Base-by-base conservation (phyloP, 2,329 filamentous ascomycete genomes). In the Claviceps arundinis region DNA sequence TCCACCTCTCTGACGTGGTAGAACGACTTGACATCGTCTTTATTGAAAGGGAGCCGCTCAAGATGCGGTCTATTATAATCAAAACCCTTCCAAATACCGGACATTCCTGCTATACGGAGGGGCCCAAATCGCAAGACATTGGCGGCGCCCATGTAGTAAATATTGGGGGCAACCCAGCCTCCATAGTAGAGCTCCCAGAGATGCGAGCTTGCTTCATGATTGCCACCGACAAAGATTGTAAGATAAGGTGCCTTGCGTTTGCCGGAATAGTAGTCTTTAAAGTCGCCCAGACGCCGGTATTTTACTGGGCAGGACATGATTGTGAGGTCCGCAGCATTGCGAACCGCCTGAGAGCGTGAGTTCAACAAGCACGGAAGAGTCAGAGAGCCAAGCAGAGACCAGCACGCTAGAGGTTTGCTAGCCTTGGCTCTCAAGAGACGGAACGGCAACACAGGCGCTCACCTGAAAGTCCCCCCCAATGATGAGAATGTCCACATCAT, bases 391-490 rank as follows among this genome's bases (percentile, higher is more conserved):
- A n/a, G 17, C 5, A n/a, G 14, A 41, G 7, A 16, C 26, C 26
- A 26, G 26, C 26, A 30, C 26, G 26, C 26, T 30, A 3, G 16
- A 30, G 3, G 26, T 11, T 16, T 24, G 47, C 13, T n/a, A 11
- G 30, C 19, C 3, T 13, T 14, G 19, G 34, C 46, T 46, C 9
- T 3, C n/a, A 22, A 22, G 26, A 16, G 1, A 11, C 9, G 6
- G 24, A 26, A 16, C 0, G 19, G 19, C 5, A 44, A 44, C 11
- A n/a, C n/a, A 2, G 1, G 13, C 3, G 56, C 64, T 37, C 70
- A 85, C 85, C 73, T 96, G 89, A 58, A 98, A 98, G 65, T 98
- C 93, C 30, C 93, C 93, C 52, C 91, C 89, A 60, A 98, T 95
- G 62, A 98, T 94, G 58, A 98, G 71, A 11, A 96, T 70, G 65